Conservation (phyloP, 352 stramenopile species). For the Aphanomyces astaci region DNA sequence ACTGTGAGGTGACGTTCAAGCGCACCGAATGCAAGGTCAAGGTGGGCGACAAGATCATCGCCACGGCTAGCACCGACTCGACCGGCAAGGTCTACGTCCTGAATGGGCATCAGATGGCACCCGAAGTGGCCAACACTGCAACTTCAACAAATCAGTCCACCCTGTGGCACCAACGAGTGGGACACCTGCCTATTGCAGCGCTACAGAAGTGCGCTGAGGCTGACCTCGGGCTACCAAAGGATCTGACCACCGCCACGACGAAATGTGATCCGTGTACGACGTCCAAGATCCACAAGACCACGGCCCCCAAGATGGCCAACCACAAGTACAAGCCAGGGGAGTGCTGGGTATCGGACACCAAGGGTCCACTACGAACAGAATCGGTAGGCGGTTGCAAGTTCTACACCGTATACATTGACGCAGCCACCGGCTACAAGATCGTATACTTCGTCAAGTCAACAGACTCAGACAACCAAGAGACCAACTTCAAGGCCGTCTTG, state of each 20-base stretch:
- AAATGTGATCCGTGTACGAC: conserved; percentile 3
- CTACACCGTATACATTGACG: conserved; percentile 17
- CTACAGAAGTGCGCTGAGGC: not conserved
- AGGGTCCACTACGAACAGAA: conserved; percentile 5
- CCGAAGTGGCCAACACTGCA: not conserved
- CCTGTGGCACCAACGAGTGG: not conserved
- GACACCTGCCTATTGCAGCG: conserved; percentile 2
- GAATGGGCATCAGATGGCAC: not conserved
- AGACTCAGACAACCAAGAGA: not conserved
- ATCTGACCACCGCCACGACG: not conserved
- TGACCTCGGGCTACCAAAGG: not conserved
- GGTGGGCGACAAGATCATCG: conserved; percentile 7
- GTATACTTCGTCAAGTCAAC: conserved; percentile 13
- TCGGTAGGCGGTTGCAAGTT: not conserved
- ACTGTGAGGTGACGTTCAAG: not conserved
- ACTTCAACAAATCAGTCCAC: not conserved
- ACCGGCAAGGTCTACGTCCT: not conserved
- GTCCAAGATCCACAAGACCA: not conserved
- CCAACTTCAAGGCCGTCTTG: not conserved
- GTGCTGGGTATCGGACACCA: conserved; percentile 16
- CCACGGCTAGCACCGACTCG: not conserved
- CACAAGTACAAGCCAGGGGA: conserved; percentile 5
- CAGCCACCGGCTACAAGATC: not conserved
- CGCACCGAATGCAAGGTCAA: conserved; percentile 17
- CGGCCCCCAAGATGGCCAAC: not conserved